Base-by-base conservation (phyloP, 2,329 filamentous ascomycete species). In the Colletotrichum sp. region DNA sequence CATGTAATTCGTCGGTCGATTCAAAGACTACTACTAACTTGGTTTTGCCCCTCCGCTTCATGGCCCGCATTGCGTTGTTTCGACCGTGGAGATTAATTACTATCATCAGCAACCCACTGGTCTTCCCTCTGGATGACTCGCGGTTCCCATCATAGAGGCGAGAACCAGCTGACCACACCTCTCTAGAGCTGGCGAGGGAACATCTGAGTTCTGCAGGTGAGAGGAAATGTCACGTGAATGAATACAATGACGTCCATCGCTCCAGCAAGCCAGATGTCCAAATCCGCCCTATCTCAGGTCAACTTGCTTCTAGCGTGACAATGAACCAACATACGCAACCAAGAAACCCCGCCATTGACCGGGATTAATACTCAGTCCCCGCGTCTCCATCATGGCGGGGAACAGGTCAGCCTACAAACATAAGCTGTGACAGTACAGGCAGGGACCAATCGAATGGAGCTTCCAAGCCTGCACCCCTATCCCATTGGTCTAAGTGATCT, bases 1-100 rank as follows among this genome's bases (percentile, higher is more conserved):
- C 74, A 74, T 74, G 74, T 72, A 69, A 69, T 74, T 74, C 73
- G 70, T 64, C 73, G 59, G 73, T 65, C 70, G 34, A 62, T 60
- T 30, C 26, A 63, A 69, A 63, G 26, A 64, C 36, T 49, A 39
- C 21, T n/a, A n/a, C 26, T 21, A 34, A 57, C 36, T 67, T 52
- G 39, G 8, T 30, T 21, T 69, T 69, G 26, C 28, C 26, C 12
- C 10, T 30, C n/a, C 18, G 16, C 4, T 15, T 26, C 24, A 32
- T 62, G 24, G 12, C 44, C 44, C n/a, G 13, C 9, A 16, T 64
- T 34, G 59, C 28, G 13, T 44, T 10, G 13, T 24, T 15, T 52
- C 44, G n/a, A 52, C 10, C n/a, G n/a, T 52, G 44, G 44, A 6
- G 44, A 21, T 12, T 52, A 21, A 52, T 21, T 52, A 21, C 12